Evolutionary conservation across 495 filamentous ascomycete genomes (phyloP).

Genomic region (Achaetomiella virescens): DNA sequence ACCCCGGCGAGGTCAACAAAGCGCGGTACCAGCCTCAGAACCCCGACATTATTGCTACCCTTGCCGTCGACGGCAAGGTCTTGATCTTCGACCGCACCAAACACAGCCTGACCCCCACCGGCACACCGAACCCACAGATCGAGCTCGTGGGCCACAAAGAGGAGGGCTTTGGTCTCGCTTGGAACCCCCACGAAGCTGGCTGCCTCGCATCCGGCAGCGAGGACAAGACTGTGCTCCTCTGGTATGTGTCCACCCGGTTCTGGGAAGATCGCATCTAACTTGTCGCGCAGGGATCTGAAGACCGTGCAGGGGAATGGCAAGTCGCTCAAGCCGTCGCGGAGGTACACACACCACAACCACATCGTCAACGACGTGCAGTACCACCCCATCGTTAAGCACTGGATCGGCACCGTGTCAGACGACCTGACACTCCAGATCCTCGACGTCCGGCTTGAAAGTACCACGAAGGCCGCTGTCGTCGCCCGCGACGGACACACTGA

Average conservation of each 20-base stretch:
- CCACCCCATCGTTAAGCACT: conserved; percentile 71
- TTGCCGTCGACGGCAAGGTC: conserved; percentile 79
- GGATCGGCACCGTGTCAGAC: conserved; percentile 92
- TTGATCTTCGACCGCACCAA: conserved; percentile 95
- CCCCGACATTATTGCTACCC: conserved; percentile 91
- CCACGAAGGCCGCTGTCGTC: conserved; percentile 56
- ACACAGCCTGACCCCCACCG: conserved; percentile 68
- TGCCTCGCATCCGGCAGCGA: conserved; percentile 84
- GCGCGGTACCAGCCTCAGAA: conserved; percentile 97
- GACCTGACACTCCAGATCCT: conserved; percentile 89
- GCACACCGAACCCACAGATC: conserved; percentile 69
- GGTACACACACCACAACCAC: conserved; percentile 81
- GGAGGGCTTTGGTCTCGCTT: conserved; percentile 92
- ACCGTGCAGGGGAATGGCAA: conserved; percentile 59
- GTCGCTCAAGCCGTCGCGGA: conserved; percentile 59
- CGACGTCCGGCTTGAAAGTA: conserved; percentile 66
- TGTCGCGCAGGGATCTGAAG: conserved; percentile 62
- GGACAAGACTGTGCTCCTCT: conserved; percentile 83
- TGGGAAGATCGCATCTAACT: conserved; percentile 1
- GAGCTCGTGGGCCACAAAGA: conserved; percentile 77
- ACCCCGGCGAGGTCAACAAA: conserved; percentile 97
- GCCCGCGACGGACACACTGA: conserved; percentile 69
- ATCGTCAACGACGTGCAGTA: conserved; percentile 97
- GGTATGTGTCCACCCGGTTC: conserved; percentile 47
- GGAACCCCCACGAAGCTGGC: conserved; percentile 80